Percentiles rank a stretch among this genome's conserved stretches.
Conservation (phyloP, 305 asterid species). For the Fraxinus nigra region DNA sequence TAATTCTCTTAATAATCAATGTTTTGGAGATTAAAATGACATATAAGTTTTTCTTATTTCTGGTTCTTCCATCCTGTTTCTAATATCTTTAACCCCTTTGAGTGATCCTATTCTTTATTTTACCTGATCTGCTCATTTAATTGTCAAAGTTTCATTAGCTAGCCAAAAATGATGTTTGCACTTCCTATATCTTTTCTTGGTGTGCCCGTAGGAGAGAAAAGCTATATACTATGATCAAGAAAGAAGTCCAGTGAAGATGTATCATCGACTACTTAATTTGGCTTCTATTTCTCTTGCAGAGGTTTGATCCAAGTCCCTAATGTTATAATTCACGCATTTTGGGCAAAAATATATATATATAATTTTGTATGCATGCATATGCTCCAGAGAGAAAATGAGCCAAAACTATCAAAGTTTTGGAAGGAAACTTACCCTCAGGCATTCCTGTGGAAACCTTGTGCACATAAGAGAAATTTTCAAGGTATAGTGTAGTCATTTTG, state of each 20-base stretch:
- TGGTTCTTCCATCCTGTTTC: neutral
- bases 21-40: neutral
- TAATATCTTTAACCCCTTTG: neutral
- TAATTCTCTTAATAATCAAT: neutral
- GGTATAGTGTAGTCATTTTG: slow-evolving; percentile 29
- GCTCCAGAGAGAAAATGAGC: slow-evolving; percentile 47
- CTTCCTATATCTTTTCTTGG: neutral
- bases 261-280: slow-evolving; percentile 54
- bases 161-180: neutral
- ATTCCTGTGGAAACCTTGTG: slow-evolving; percentile 77
- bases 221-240: slow-evolving; percentile 21
- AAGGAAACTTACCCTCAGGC: slow-evolving; percentile 58
- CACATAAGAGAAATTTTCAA: slow-evolving; percentile 44
- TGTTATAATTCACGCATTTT: neutral
- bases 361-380: neutral
- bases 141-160: neutral
- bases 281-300: slow-evolving; percentile 71
- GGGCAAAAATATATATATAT: neutral
- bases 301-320: slow-evolving; percentile 40
- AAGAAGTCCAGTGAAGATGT: slow-evolving; percentile 47
- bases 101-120: neutral
- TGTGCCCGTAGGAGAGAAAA: slow-evolving; percentile 39
- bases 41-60: neutral
- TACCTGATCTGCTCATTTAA: neutral
- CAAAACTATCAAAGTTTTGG: slow-evolving; percentile 56